phyloP scores from a whole-genome alignment of 1,284 basidiomycete species.

The Naganishia liquefaciens region DNA sequence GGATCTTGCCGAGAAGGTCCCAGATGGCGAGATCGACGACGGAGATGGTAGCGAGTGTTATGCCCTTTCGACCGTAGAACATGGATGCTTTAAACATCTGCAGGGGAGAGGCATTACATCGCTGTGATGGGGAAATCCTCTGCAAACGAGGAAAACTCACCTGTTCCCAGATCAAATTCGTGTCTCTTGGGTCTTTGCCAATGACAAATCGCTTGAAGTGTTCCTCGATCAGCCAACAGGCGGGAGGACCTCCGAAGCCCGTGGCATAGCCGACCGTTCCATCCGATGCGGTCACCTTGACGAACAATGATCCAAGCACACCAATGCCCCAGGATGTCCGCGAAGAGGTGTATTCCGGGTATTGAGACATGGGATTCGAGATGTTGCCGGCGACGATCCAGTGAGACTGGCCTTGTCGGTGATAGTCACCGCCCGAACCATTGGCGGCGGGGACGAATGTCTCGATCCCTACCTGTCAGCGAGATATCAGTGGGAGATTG shows the following conservation, averaged over 20 bases:
- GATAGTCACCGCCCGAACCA: constrained; percentile 60
- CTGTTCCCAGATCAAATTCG: constrained; percentile 58
- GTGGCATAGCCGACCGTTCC: constrained; percentile 59
- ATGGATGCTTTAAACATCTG: constrained; percentile 55
- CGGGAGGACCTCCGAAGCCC: constrained; percentile 60
- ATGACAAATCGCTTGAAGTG: constrained; percentile 60
- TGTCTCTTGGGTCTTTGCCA: constrained; percentile 59
- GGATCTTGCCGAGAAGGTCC: constrained; percentile 61
- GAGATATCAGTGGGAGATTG: not conserved
- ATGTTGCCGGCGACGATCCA: constrained; percentile 54
- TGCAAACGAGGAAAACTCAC: constrained; percentile 36
- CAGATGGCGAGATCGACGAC: constrained; percentile 61
- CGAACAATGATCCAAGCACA: constrained; percentile 57
- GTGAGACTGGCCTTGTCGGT: constrained; percentile 52
- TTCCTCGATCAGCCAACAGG: constrained; percentile 61
- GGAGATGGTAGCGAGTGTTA: constrained; percentile 57
- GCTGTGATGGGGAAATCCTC: too few relatives aligned
- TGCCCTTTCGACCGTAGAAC: constrained; percentile 61
- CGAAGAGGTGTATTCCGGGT: constrained; percentile 56
- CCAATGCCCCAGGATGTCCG: constrained; percentile 57
- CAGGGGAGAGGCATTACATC: too few relatives aligned
- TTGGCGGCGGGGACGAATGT: constrained; percentile 54
- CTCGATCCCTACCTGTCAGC: constrained; percentile 49
- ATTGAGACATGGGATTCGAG: constrained; percentile 57
- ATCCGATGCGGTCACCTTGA: constrained; percentile 58